Conservation (phyloP, 371 early-diverging fungal genomes). For the Mucor sp. region DNA sequence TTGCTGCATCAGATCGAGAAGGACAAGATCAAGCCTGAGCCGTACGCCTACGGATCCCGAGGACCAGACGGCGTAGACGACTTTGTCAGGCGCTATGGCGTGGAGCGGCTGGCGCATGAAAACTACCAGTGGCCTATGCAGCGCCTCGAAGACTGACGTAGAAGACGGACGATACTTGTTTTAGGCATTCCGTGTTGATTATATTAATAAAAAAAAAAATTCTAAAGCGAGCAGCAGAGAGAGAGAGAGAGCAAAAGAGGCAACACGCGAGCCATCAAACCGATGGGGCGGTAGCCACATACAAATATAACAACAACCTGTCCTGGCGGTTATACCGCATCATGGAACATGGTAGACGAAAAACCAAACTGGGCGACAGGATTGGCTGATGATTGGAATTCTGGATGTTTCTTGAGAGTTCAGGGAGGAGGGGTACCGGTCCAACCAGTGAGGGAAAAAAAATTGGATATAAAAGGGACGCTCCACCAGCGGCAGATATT, state of each 20-base stretch:
- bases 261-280: background rate
- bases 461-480: background rate
- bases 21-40: slow-evolving; percentile 66
- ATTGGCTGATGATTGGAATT: background rate
- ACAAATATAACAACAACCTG: background rate
- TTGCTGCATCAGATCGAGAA: slow-evolving; percentile 86
- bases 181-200: background rate
- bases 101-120: slow-evolving; percentile 17
- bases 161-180: background rate
- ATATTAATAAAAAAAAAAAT: background rate
- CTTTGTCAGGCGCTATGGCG: slow-evolving; percentile 73
- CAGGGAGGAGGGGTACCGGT: background rate
- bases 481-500: background rate
- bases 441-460: background rate
- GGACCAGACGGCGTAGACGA: slow-evolving; percentile 80
- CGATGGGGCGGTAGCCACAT: background rate
- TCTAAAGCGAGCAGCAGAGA: background rate
- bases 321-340: background rate
- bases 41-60: slow-evolving; percentile 86
- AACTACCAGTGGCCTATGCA: slow-evolving; percentile 29
- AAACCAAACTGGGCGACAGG: background rate
- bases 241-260: background rate
- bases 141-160: slow-evolving; percentile 10
- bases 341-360: background rate
- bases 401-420: background rate